phyloP scores from a whole-genome alignment of 345 rosid species.

The Boechera divaricarpa region DNA sequence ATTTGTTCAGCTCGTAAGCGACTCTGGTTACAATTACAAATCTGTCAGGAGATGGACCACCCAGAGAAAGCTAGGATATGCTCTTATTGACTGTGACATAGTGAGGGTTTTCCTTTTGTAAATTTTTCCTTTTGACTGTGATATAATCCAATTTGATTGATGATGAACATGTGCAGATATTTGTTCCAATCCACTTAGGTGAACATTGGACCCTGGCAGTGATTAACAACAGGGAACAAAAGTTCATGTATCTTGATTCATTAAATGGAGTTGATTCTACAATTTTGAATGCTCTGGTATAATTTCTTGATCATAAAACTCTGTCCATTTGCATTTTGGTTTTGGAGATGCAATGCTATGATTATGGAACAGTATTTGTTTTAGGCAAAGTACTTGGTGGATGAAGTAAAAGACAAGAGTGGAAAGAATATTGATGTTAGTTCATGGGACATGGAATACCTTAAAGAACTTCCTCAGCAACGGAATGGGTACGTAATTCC shows the following conservation, averaged over 20 bases:
- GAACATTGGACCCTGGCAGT: constrained; percentile 92
- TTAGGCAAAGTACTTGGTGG: constrained; percentile 78
- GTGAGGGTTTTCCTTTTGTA: constrained; percentile 43
- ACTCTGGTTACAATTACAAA: constrained; percentile 57
- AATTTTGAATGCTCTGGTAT: constrained; percentile 66
- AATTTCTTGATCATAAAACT: constrained; percentile 9
- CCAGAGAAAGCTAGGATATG: constrained; percentile 74
- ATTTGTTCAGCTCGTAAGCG: constrained; percentile 54
- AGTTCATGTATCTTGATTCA: constrained; percentile 92
- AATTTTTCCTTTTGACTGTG: neutral
- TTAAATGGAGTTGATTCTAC: constrained; percentile 58
- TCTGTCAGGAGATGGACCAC: constrained; percentile 94
- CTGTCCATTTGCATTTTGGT: constrained; percentile 12
- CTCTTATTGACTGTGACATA: constrained; percentile 74
- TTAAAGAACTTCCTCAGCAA: constrained; percentile 80
- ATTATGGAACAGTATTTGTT: constrained; percentile 16
- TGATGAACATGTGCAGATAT: constrained; percentile 59
- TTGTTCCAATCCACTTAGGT: constrained; percentile 82
- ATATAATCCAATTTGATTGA: neutral
- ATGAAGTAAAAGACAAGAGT: constrained; percentile 86
- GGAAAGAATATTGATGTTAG: constrained; percentile 63
- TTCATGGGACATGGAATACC: constrained; percentile 68
- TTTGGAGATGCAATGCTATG: neutral
- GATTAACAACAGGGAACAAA: constrained; percentile 75
- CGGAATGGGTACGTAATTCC: constrained; percentile 62